Base-by-base conservation (phyloP, 352 stramenopile genomes). In the Thalassiosira livingstoniorum region DNA sequence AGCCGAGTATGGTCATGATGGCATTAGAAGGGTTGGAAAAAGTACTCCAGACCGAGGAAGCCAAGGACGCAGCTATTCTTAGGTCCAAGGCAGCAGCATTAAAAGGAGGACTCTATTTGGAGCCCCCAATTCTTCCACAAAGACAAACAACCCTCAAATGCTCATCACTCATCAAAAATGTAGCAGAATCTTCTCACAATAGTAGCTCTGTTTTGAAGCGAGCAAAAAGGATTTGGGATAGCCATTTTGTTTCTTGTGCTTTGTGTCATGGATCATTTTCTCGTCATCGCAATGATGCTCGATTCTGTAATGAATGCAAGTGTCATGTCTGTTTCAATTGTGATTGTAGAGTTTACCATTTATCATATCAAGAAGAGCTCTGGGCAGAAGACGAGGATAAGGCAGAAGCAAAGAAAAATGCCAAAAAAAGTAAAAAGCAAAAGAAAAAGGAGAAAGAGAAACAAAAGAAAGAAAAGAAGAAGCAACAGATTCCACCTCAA, bases 1-100 rank as follows among this genome's bases (percentile, higher is more conserved):
- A 99, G 87, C 96, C 96, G 29, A 98, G 92, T 81, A 99, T 99
- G 97, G 97, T 98, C 57, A 98, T 98, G 96, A 99, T 99, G 97
- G 97, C 97, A 42, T 86, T 99, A 55, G 97, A 99, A 91, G 97
- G 97, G 31, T 91, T 99, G 51, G 97, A 99, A 82, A 89, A 97
- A 70, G 98, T 99, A 68, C 87, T 99, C 71, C 97, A 99, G 87
- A 97, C 98, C 0, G 95, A 97, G 69, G 96, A 96, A 76, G 87
- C 97, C 32, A 75, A 85, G 32, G 86, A 91, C 45, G 47, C 72
- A 7, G 71, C 70, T 70, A 68, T 76, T 35, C 34, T 78, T 2
- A 82, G 64, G 51, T 62, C 67, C 7, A 61, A 82, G 47, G 62
- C 72, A 10, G 42, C n/a, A 37, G 18, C 29, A 7, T n/a, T 42